Evolutionary conservation across 805 yeast species (phyloP).

Genomic region (Metschnikowia santaceciliae): DNA sequence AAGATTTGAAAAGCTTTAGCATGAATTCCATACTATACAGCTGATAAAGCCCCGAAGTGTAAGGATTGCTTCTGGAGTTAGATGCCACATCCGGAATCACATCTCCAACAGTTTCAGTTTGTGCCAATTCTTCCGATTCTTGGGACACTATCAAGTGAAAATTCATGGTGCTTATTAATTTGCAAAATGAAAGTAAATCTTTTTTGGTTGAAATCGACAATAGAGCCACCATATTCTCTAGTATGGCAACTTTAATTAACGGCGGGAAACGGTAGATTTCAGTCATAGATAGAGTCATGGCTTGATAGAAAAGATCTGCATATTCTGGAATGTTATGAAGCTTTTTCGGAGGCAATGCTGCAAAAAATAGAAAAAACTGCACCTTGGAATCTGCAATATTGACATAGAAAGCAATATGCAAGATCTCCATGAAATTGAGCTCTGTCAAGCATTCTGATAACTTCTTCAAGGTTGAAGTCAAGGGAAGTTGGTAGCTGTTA

Average conservation of each 20-base stretch:
- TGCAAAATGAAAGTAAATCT: not conserved
- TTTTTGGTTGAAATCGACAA: not conserved
- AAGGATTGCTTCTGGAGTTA: not conserved
- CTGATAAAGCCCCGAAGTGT: not conserved
- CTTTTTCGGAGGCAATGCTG: not conserved
- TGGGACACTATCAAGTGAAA: not conserved
- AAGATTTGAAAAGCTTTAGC: not conserved
- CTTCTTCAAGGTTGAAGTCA: not conserved
- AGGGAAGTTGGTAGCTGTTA: not conserved
- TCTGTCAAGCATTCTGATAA: not conserved
- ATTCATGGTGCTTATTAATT: not conserved
- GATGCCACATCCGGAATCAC: not conserved
- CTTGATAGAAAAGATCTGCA: not conserved
- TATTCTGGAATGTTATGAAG: not conserved
- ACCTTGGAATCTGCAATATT: not conserved
- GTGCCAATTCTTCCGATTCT: not conserved
- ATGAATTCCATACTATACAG: not conserved
- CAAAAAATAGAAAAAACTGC: not conserved
- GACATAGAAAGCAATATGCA: not conserved
- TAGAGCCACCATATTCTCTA: not conserved
- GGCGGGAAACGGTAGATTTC: not conserved
- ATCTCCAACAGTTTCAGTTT: not conserved
- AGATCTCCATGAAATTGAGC: not conserved
- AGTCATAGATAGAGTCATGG: not conserved
- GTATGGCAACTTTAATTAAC: not conserved